Evolutionary conservation across 768 basidiomycete species (phyloP), one percentile per base, ranked within the genome.

Genomic region (Leccinum subgranulosum): DNA sequence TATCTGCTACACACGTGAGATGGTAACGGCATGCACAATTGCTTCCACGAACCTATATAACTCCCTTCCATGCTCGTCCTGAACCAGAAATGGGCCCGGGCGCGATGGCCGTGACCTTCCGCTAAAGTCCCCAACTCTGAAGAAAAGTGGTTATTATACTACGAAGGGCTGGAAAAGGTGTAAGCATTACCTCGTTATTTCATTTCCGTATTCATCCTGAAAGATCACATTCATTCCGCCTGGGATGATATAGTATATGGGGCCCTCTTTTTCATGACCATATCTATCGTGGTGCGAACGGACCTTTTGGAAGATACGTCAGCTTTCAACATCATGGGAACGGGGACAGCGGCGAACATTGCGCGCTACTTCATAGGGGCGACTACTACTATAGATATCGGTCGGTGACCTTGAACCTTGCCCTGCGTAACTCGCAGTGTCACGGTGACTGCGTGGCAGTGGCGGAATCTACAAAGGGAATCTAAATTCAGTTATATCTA

Each of bases 141-240:
- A 50, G 27, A 59, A 9, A 17, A 28, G 9, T 8, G 17, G 15
- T 50, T 27, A 50, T 62, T 12, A 60, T 19, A 9, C 53, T 17
- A 34, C 23, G 3, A 2, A 6, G 14, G n/a, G 4, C 33, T 12
- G 1, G 9, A 3, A 19, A 15, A 54, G 41, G 47, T 31, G 47
- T 31, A 48, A 34, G 47, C 39, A 65, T 54, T 71, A 84, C 86
- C 86, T 81, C 3, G 81, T 80, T 25, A 87, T 82, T 63, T 85
- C 84, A 54, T 82, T 80, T 21, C 87, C 87, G 19, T 77, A 70
- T 61, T 83, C 81, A 63, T 88, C 87, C 67, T 85, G 79, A 63
- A 90, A 88, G 48, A 88, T 79, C 6, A 88, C 83, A 57, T 84
- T 80, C 58, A 83, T 74, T 21, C 85, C 87, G 17, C 77, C 78